phyloP scores from a whole-genome alignment of 768 basidiomycete genomes.

The Mycena vulgaris region DNA sequence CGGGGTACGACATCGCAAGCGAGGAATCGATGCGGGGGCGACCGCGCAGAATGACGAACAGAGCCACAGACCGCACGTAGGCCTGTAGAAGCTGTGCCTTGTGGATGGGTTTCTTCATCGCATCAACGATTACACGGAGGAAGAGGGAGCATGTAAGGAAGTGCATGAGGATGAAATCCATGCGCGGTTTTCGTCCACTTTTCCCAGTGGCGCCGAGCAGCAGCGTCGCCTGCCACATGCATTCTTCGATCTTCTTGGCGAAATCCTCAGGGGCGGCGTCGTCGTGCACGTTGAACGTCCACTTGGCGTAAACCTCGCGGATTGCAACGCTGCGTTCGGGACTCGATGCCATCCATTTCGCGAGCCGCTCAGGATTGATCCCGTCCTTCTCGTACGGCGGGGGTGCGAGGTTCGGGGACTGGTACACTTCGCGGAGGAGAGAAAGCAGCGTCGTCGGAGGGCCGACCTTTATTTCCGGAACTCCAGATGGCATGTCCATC shows the following conservation, averaged over 20 bases:
- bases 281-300: slow-evolving; percentile 13
- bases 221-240: slow-evolving; percentile 63
- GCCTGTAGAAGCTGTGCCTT: slow-evolving; percentile 64
- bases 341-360: not conserved
- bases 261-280: slow-evolving; percentile 40
- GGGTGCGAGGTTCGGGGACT: not conserved
- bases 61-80: slow-evolving; percentile 56
- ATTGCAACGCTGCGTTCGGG: slow-evolving; percentile 16
- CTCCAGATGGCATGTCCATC: slow-evolving; percentile 10
- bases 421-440: slow-evolving; percentile 23
- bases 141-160: slow-evolving; percentile 68
- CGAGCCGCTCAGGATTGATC: not conserved
- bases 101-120: slow-evolving; percentile 49
- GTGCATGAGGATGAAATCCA: slow-evolving; percentile 76
- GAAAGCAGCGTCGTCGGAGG: slow-evolving; percentile 5
- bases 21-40: slow-evolving; percentile 67
- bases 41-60: slow-evolving; percentile 59
- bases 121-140: slow-evolving; percentile 58
- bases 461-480: slow-evolving; percentile 15
- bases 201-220: slow-evolving; percentile 66
- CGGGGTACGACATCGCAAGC: slow-evolving; percentile 61
- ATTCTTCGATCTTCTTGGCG: slow-evolving; percentile 63
- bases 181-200: slow-evolving; percentile 61
- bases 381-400: not conserved
- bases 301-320: slow-evolving; percentile 19